These are phyloP conservation scores for Termitomyces sp. DNA, from an alignment of 768 basidiomycete genomes.

Conservation along the genomic window DNA sequence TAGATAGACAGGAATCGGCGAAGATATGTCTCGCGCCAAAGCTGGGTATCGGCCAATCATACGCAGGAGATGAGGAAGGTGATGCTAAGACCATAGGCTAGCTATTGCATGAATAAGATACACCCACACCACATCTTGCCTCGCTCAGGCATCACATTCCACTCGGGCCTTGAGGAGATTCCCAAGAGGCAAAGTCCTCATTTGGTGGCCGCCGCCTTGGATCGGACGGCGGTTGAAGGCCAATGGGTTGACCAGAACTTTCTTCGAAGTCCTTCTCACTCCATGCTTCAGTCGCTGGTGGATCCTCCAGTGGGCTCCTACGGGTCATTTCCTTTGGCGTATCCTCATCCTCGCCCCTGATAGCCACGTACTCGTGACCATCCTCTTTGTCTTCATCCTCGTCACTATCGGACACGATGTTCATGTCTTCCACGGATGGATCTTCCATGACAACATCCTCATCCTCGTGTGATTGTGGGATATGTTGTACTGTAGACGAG, in stretches of 20 bases:
- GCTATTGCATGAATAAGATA: conserved; percentile 7
- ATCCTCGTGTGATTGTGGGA: conserved; percentile 26
- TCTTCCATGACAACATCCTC: conserved; percentile 23
- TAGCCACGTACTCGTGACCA: background rate
- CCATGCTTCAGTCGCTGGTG: background rate
- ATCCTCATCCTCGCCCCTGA: background rate
- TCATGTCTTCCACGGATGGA: conserved; percentile 29
- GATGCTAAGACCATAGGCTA: conserved; percentile 3
- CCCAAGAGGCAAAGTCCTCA: conserved; percentile 1
- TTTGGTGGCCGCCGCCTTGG: conserved; percentile 13
- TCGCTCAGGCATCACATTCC: background rate
- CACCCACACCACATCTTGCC: background rate
- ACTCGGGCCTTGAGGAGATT: conserved; percentile 1
- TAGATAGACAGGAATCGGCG: background rate
- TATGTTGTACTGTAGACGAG: conserved; percentile 33
- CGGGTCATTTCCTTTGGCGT: background rate
- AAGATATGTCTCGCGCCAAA: background rate
- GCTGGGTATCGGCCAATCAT: background rate
- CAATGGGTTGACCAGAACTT: background rate
- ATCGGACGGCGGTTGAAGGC: conserved; percentile 8
- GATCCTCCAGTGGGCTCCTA: background rate
- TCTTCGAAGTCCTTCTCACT: conserved; percentile 5
- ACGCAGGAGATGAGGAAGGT: background rate
- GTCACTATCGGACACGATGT: conserved; percentile 20
- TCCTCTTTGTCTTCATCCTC: conserved; percentile 1